Evolutionary conservation across 2,329 filamentous ascomycete genomes (phyloP).

Genomic region (Botrytis pseudocinerea): DNA sequence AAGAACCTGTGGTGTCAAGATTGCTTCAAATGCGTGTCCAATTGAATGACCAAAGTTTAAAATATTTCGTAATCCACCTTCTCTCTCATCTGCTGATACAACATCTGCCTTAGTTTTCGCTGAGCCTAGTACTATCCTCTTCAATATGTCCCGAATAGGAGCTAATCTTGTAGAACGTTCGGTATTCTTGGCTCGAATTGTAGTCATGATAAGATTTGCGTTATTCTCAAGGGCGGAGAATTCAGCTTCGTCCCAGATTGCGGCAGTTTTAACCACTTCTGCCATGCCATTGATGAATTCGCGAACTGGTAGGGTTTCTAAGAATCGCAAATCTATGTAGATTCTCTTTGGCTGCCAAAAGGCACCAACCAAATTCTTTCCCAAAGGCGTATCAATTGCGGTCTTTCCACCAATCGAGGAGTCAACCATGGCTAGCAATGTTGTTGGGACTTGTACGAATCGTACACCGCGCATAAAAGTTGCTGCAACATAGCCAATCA

Average conservation of each 20-base stretch:
- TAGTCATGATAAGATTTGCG: constrained; percentile 71
- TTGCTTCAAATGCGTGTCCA: constrained; percentile 93
- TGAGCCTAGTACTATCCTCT: constrained; percentile 77
- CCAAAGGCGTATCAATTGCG: constrained; percentile 91
- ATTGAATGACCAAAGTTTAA: constrained; percentile 98
- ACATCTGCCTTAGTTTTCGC: constrained; percentile 93
- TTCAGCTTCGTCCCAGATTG: constrained; percentile 89
- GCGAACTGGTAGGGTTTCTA: constrained; percentile 84
- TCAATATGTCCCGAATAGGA: constrained; percentile 69
- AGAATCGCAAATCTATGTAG: constrained; percentile 89
- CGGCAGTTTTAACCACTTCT: constrained; percentile 95
- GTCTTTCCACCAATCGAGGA: constrained; percentile 98
- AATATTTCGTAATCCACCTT: constrained; percentile 89
- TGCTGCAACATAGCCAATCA: constrained; percentile 95
- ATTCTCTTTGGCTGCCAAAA: constrained; percentile 96
- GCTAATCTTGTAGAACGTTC: constrained; percentile 58
- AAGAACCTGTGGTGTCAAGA: constrained; percentile 90
- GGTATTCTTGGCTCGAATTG: constrained; percentile 63
- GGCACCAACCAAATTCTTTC: constrained; percentile 92
- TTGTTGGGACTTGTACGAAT: constrained; percentile 95
- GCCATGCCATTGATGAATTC: constrained; percentile 99
- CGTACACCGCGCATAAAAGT: constrained; percentile 98
- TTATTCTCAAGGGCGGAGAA: constrained; percentile 83
- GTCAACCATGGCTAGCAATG: constrained; percentile 94
- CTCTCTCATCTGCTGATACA: constrained; percentile 90